phyloP scores from a whole-genome alignment of 192 early-diverging fungal genomes.

The Podila verticillata region DNA sequence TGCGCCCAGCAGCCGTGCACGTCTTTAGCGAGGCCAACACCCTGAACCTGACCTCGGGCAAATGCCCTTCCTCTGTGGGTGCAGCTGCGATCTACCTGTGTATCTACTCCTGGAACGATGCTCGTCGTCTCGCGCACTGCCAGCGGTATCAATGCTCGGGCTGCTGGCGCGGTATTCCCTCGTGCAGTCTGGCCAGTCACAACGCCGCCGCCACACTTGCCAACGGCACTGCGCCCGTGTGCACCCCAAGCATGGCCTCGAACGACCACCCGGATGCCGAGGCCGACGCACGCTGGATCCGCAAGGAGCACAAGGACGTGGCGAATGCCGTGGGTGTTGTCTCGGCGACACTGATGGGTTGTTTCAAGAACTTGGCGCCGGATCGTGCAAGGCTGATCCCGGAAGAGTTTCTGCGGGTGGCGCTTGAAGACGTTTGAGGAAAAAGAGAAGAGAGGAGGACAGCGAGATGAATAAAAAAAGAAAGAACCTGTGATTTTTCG shows the following conservation, averaged over 20 bases:
- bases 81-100: constrained; percentile 72
- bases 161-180: constrained; percentile 9
- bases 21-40: constrained; percentile 67
- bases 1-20: constrained; percentile 59
- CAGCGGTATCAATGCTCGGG: constrained; percentile 42
- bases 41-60: constrained; percentile 68
- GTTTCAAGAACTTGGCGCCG: constrained; percentile 59
- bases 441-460: no score
- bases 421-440: constrained; percentile 15
- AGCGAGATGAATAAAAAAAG: no score
- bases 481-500: no score
- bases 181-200: neutral
- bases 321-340: constrained; percentile 65
- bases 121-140: constrained; percentile 19
- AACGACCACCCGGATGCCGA: constrained; percentile 14
- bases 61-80: constrained; percentile 70
- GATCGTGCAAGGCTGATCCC: constrained; percentile 51
- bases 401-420: constrained; percentile 44
- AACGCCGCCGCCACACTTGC: constrained; percentile 12
- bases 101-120: constrained; percentile 66
- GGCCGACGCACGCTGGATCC: constrained; percentile 49
- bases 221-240: neutral
- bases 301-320: constrained; percentile 64
- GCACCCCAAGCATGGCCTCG: neutral
- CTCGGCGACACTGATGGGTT: constrained; percentile 68